Conservation (phyloP, 2,329 filamentous ascomycete species). For the Saccharata proteae region DNA sequence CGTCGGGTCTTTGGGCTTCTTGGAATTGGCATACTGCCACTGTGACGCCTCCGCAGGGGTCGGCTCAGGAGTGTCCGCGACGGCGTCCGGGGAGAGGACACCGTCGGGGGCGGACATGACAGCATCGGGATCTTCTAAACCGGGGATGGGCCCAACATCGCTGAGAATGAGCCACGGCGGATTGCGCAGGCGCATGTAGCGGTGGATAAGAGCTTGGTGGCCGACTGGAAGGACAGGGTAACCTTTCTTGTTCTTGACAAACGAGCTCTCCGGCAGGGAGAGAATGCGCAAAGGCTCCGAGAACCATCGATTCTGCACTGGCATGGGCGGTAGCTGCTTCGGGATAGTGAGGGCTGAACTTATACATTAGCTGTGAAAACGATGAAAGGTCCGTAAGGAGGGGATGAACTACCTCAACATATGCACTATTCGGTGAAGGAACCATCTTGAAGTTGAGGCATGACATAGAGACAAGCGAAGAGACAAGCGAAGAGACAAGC, state of each 20-base stretch:
- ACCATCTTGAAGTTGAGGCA: too few species aligned
- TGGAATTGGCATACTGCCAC: conserved; percentile 24
- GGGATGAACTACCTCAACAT: background rate
- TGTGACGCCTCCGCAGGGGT: conserved; percentile 55
- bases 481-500: background rate
- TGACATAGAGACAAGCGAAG: background rate
- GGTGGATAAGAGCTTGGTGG: conserved; percentile 45
- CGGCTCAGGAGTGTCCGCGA: conserved; percentile 37
- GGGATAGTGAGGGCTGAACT: conserved; percentile 44
- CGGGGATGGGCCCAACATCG: conserved; percentile 44
- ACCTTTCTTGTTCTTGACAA: conserved; percentile 46
- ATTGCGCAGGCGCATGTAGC: conserved; percentile 44
- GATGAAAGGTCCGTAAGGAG: background rate
- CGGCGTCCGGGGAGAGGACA: conserved; percentile 28
- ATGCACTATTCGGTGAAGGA: background rate
- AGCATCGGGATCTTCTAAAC: conserved; percentile 28
- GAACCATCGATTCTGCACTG: conserved; percentile 49
- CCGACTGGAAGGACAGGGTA: conserved; percentile 46
- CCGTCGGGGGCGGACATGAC: conserved; percentile 25
- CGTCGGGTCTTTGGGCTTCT: conserved; percentile 42
- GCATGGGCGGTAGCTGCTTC: conserved; percentile 43
- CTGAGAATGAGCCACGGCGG: conserved; percentile 50
- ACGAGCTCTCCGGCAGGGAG: conserved; percentile 39
- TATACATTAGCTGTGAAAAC: conserved; percentile 10
- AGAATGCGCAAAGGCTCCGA: conserved; percentile 50